Conservation (phyloP, 345 rosid genomes). For the Lenwebbia sp. region DNA sequence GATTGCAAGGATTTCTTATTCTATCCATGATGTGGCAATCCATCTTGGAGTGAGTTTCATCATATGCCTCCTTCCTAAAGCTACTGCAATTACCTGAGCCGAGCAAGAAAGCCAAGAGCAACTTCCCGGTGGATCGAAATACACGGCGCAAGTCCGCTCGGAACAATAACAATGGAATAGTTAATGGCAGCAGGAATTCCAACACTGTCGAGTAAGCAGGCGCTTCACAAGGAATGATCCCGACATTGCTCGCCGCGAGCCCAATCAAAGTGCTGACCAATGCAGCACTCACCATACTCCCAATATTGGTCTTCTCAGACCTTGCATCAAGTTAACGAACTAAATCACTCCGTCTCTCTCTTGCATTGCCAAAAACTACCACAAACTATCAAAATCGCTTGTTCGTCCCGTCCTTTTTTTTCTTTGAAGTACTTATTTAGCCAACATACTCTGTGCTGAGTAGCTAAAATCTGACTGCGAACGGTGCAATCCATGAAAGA, state of each 20-base stretch:
- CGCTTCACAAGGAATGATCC: slow-evolving; percentile 61
- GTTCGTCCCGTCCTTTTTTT: neutral
- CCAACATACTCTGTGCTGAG: neutral
- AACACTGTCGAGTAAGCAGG: slow-evolving; percentile 52
- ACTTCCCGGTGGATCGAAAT: slow-evolving; percentile 62
- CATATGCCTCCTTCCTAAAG: neutral
- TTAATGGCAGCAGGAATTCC: slow-evolving; percentile 66
- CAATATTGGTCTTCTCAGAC: slow-evolving; percentile 86
- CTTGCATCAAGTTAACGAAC: slow-evolving; percentile 14
- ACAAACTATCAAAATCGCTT: neutral
- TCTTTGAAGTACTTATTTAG: neutral
- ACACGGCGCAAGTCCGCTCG: slow-evolving; percentile 74
- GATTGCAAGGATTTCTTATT: neutral
- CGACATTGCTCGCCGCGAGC: slow-evolving; percentile 67
- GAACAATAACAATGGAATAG: slow-evolving; percentile 68
- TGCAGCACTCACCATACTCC: slow-evolving; percentile 79
- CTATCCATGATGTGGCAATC: neutral
- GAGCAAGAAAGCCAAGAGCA: slow-evolving; percentile 62
- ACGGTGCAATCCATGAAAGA: neutral
- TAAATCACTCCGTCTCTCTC: neutral
- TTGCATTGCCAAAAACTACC: neutral
- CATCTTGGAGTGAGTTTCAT: neutral
- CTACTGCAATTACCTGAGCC: slow-evolving; percentile 51
- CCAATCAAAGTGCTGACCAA: slow-evolving; percentile 80
- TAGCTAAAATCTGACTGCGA: neutral